These are phyloP conservation scores for Paraglomus brasilianum DNA, from an alignment of 192 early-diverging fungal species.

Conservation along the genomic window DNA sequence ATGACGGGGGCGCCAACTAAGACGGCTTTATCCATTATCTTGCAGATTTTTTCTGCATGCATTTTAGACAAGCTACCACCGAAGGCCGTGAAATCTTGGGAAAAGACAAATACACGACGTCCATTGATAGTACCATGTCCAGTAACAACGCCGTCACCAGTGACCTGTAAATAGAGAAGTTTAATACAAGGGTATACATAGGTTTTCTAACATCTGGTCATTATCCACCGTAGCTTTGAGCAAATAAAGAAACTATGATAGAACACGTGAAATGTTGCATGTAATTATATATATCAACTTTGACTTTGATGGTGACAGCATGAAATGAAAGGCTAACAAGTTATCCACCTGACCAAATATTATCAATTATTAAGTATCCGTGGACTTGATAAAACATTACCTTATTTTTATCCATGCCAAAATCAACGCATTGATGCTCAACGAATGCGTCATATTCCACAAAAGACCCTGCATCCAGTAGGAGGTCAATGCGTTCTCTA, in stretches of 20 bases:
- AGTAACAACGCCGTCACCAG: slow-evolving; percentile 94
- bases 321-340: too few relatives aligned
- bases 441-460: slow-evolving; percentile 92
- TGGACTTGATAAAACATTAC: slow-evolving; percentile 26
- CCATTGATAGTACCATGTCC: slow-evolving; percentile 94
- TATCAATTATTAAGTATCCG: background rate
- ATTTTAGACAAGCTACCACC: slow-evolving; percentile 87
- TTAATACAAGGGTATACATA: background rate
- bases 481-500: slow-evolving; percentile 82
- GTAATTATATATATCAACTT: too few relatives aligned
- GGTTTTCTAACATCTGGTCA: background rate
- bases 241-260: background rate
- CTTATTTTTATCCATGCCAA: slow-evolving; percentile 79
- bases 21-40: slow-evolving; percentile 92
- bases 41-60: slow-evolving; percentile 91
- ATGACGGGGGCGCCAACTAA: slow-evolving; percentile 92
- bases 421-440: slow-evolving; percentile 90
- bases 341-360: background rate
- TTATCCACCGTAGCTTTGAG: background rate
- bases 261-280: background rate
- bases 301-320: too few relatives aligned
- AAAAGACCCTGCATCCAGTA: slow-evolving; percentile 84
- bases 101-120: slow-evolving; percentile 86
- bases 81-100: slow-evolving; percentile 92
- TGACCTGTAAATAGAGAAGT: slow-evolving; percentile 51